Base-by-base conservation (phyloP, 2,329 filamentous ascomycete genomes). In the Pyrenophora teres region DNA sequence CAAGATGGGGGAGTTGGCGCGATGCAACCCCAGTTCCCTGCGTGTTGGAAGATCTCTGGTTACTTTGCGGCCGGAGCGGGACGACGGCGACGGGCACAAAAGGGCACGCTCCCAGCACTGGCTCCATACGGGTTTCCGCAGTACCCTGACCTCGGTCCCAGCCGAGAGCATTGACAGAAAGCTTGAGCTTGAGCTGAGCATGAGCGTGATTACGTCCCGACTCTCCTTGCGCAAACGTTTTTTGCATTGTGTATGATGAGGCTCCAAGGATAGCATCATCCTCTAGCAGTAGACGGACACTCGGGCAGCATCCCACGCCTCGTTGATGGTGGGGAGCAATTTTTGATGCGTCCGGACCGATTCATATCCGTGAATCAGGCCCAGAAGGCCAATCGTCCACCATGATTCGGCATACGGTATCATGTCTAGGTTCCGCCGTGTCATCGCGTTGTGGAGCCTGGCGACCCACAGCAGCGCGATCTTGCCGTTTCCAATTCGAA, bases 21-120 rank as follows among this genome's bases (percentile, higher is more conserved):
- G 9, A 33, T 25, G 37, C 21, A 32, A 36, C 46, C 9, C 27
- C 27, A 2, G 33, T 51, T 51, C 42, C 43, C 40, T 52, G 49
- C 52, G 44, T 48, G n/a, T 30, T 50, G 33, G 43, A 50, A 50
- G 50, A 56, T 57, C 56, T 57, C 56, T 60, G 60, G 59, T 62
- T 61, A 45, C 59, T 57, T 57, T 57, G 59, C 63, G 68, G 67
- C 54, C 63, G 67, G 68, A 60, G 60, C 64, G 67, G 67, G 66
- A 67, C 43, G 52, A 62, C 62, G 63, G 61, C 51, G 64, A 62
- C 62, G 52, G 40, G 10, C 27, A 30, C 27, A 30, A 12, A 30
- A 30, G 48, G 60, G 68, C 69, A 72, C 67, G 67, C 63, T 64
- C 68, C 68, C 52, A 57, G 59, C 49, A 46, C 50, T 70, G 68